Evolutionary conservation across 352 stramenopile species (phyloP), one percentile per base, ranked within the genome.

Genomic region (Phytophthora tentaculata): DNA sequence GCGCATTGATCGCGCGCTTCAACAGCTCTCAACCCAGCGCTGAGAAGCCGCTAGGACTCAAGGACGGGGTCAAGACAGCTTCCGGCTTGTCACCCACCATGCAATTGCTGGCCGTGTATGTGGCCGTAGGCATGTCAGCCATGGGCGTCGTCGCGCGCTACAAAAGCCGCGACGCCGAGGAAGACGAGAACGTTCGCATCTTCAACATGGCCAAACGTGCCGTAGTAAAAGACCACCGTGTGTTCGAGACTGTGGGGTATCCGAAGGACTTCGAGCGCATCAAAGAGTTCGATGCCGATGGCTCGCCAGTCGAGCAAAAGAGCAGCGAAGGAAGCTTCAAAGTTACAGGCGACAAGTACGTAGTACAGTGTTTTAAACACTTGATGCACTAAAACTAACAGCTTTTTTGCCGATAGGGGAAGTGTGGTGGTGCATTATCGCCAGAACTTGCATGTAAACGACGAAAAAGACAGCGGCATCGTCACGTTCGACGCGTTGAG

Each of bases 161-260:
- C 61, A 93, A 93, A 52, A 70, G 76, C n/a, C 69, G 79, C 1
- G 76, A 88, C 22, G 64, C 76, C 2, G 64, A 76, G 17, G 76
- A 84, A 35, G 80, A 90, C 66, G 81, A 88, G 84, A 88, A 73
- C 39, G 79, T 84, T 16, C 76, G 84, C 17, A 79, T 90, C 61
- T 90, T 79, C 57, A 93, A 93, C 63, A 84, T 91, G 76, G 85
- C 85, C 22, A 91, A 91, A 60, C 81, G 85, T 17, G 83, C 83
- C 1, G 83, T 93, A 0, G 81, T 90, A 9, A 93, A 93, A 35
- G 85, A 93, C 35, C 83, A 76, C 8, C 83, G 85, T 3, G 74
- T 93, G 61, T 93, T 93, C 39, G 83, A 90, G 59, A 71, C 76
- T 9, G 71, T 93, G 12, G 85, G 85, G 0, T 93, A 93, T 67